Conservation (phyloP, 768 basidiomycete genomes). For the Kwoniella dendrophila region DNA sequence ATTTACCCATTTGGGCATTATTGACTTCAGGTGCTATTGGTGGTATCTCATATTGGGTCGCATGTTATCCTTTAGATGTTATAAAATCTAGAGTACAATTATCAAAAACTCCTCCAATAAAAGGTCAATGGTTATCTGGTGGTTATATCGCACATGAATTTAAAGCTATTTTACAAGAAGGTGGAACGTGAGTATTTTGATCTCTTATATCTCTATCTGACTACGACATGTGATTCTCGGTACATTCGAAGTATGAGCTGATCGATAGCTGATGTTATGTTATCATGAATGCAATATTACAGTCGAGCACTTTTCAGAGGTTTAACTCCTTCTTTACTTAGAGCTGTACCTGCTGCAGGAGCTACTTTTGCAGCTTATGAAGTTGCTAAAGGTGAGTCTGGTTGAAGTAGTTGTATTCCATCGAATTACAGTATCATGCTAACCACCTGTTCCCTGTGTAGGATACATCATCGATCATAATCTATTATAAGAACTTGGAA, state of each 20-base stretch:
- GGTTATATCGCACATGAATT: conserved; percentile 74
- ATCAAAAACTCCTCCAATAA: conserved; percentile 68
- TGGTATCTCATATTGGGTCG: conserved; percentile 85
- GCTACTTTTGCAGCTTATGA: conserved; percentile 90
- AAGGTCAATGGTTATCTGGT: conserved; percentile 61
- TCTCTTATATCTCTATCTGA: too few species aligned
- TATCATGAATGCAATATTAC: neutral
- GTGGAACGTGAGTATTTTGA: conserved; percentile 68
- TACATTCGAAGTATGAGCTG: conserved; percentile 63
- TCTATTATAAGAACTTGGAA: conserved; percentile 24
- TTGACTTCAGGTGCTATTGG: conserved; percentile 58
- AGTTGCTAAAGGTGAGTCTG: conserved; percentile 63
- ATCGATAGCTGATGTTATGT: conserved; percentile 59
- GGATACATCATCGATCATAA: conserved; percentile 46
- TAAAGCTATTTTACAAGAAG: conserved; percentile 67
- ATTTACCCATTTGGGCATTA: conserved; percentile 34
- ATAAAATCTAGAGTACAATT: conserved; percentile 89
- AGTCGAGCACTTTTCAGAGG: conserved; percentile 42
- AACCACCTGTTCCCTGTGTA: conserved; percentile 4
- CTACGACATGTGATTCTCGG: too few species aligned
- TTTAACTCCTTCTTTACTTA: conserved; percentile 44
- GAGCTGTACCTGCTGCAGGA: conserved; percentile 85
- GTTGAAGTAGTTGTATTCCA: neutral
- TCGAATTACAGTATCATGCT: neutral
- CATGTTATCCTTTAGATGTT: conserved; percentile 90